Percentiles rank a stretch among this genome's conserved stretches.
Conservation (phyloP, 1,284 basidiomycete species). For the Ganoderma lingzhi region DNA sequence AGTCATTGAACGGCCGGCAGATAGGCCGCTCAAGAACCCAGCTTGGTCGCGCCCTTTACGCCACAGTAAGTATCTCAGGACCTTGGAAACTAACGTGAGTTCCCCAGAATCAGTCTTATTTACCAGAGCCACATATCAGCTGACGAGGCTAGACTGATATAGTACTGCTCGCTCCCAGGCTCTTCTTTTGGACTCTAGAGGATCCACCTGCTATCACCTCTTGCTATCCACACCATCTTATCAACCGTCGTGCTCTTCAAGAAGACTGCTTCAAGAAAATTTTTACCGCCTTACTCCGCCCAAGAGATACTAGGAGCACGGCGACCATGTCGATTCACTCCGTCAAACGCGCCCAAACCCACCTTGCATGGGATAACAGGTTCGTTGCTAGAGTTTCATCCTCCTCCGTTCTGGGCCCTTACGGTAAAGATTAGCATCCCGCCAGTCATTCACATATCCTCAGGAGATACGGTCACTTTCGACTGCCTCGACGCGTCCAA, state of each 20-base stretch:
- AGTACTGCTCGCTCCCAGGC: neutral
- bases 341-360: conserved; percentile 56
- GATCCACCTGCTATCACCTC: neutral
- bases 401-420: neutral
- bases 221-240: neutral
- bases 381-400: conserved; percentile 32
- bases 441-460: conserved; percentile 56
- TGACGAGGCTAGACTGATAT: neutral
- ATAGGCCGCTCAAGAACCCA: neutral
- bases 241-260: neutral
- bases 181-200: neutral
- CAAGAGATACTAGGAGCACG: neutral
- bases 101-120: neutral
- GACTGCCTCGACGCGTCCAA: conserved; percentile 71
- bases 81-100: neutral
- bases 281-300: neutral
- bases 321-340: conserved; percentile 58
- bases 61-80: neutral
- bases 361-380: conserved; percentile 69
- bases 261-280: too few relatives aligned
- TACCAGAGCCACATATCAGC: neutral
- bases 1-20: too few relatives aligned
- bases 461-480: conserved; percentile 62
- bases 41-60: neutral
- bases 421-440: conserved; percentile 49